Base-by-base conservation (phyloP, 2,329 filamentous ascomycete genomes). In the Neurospora sp. region DNA sequence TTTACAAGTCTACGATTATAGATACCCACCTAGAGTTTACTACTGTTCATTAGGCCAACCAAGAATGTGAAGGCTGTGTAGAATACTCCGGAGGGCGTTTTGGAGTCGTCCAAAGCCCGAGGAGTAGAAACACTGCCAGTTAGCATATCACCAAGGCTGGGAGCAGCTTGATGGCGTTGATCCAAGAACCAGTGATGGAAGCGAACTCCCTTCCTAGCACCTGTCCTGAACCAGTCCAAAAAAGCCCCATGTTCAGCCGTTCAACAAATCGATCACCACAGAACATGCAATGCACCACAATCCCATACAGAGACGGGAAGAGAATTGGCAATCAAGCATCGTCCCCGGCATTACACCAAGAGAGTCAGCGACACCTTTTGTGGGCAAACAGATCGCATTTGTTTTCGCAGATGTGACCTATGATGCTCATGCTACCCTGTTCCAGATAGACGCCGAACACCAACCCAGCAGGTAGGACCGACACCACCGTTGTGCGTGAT, bases 321-420 rank as follows among this genome's bases (percentile, higher is more conserved):
- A 71, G 80, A 81, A 82, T 86, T 97, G 93, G 93, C 93, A 89
- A 93, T 97, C 93, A 93, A 97, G 93, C 93, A 80, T 96, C 89
- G 87, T 92, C 90, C 84, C 85, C 84, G 78, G 81, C 81, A 77
- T 78, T 70, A 74, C 76, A 78, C 79, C 79, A 77, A 82, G 88
- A 72, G 90, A 93, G 85, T 95, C 91, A 82, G 93, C 93, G 93
- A 97, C 93, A 97, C 93, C 93, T 93, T 86, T 79, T 85, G 83
- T 85, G 84, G 82, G 85, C 83, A 82, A 81, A 82, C 82, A 85
- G 83, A 86, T 86, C 84, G 83, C 84, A 81, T 83, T 81, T 85
- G 71, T 69, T 70, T 52, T 52, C 43, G 43, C 43, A 52, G 43
- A 52, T 52, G 66, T 71, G 84, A 88, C 84, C 86, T 88, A 85